A percentile compares a stretch with the other conserved stretches of the same genome.
Evolutionary conservation across 768 basidiomycete genomes (phyloP).

Genomic region (Tephrocybe rancida): DNA sequence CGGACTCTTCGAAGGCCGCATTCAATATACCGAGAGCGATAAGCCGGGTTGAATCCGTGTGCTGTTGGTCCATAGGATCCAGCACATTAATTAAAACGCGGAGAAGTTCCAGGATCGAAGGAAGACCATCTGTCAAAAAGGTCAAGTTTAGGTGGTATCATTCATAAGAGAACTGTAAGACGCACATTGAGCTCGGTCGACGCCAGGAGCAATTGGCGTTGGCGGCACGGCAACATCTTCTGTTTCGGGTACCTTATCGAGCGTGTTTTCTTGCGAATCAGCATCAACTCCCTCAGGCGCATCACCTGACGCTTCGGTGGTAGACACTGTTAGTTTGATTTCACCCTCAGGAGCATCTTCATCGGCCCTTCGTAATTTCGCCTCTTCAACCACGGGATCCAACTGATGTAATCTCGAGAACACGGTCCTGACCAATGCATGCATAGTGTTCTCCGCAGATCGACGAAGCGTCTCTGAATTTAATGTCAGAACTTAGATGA

Average conservation of each 20-base stretch:
- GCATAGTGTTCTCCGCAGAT: slow-evolving; percentile 89
- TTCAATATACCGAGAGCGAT: slow-evolving; percentile 88
- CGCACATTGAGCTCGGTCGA: slow-evolving; percentile 46
- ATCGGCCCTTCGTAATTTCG: slow-evolving; percentile 52
- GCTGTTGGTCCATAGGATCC: slow-evolving; percentile 91
- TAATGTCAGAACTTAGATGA: slow-evolving; percentile 9
- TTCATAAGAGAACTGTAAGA: not conserved
- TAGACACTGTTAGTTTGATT: slow-evolving; percentile 14
- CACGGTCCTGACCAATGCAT: slow-evolving; percentile 79
- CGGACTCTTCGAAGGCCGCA: slow-evolving; percentile 84
- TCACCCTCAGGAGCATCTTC: slow-evolving; percentile 43
- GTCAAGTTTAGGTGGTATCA: not conserved
- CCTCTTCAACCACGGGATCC: slow-evolving; percentile 69
- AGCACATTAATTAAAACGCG: slow-evolving; percentile 94
- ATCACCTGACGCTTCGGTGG: slow-evolving; percentile 27
- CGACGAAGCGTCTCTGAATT: slow-evolving; percentile 79
- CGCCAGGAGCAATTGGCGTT: slow-evolving; percentile 25
- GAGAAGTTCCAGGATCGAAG: slow-evolving; percentile 89
- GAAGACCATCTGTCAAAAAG: slow-evolving; percentile 71
- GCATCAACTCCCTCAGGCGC: slow-evolving; percentile 20
- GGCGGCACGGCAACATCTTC: slow-evolving; percentile 13
- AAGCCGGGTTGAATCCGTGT: slow-evolving; percentile 94
- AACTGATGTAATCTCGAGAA: slow-evolving; percentile 74
- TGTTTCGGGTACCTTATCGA: slow-evolving; percentile 9
- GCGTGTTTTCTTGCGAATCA: slow-evolving; percentile 17